Evolutionary conservation across 441 rosid genomes (phyloP).

Genomic region (Pelargonium exstipulatum): DNA sequence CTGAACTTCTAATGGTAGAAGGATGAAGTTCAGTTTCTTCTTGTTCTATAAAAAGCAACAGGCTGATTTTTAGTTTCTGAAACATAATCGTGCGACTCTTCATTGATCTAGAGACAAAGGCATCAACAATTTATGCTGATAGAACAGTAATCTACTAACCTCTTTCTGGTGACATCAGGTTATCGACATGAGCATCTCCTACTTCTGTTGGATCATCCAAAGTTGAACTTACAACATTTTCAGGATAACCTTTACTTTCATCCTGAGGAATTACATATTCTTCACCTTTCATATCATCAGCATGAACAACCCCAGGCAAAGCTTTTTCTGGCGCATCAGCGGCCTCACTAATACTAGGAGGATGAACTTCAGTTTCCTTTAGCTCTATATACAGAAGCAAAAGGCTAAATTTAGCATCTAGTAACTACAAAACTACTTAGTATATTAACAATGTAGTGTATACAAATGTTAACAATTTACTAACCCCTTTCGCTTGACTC

Average conservation of each 20-base stretch:
- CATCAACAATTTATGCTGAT: too few relatives aligned
- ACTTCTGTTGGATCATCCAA: not conserved
- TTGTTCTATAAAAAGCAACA: not conserved
- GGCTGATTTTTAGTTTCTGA: not conserved
- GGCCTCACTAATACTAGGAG: not conserved
- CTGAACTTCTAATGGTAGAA: not conserved
- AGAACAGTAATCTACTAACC: not conserved
- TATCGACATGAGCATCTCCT: not conserved
- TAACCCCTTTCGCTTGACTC: not conserved
- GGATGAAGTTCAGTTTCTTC: not conserved
- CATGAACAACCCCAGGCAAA: not conserved
- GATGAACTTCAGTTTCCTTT: not conserved
- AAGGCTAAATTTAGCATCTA: not conserved
- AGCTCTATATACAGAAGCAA: not conserved
- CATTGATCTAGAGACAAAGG: not conserved
- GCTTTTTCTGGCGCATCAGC: not conserved
- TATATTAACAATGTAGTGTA: too few relatives aligned
- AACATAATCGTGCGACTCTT: not conserved
- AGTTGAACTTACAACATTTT: not conserved
- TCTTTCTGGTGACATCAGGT: not conserved
- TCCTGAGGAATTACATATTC: constrained; percentile 12
- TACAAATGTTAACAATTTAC: not conserved
- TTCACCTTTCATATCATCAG: not conserved
- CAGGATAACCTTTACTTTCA: not conserved
- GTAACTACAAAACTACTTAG: not conserved